Evolutionary conservation across 495 filamentous ascomycete species (phyloP), one percentile per base, ranked within the genome.

Genomic region (Penicillium roqueforti): DNA sequence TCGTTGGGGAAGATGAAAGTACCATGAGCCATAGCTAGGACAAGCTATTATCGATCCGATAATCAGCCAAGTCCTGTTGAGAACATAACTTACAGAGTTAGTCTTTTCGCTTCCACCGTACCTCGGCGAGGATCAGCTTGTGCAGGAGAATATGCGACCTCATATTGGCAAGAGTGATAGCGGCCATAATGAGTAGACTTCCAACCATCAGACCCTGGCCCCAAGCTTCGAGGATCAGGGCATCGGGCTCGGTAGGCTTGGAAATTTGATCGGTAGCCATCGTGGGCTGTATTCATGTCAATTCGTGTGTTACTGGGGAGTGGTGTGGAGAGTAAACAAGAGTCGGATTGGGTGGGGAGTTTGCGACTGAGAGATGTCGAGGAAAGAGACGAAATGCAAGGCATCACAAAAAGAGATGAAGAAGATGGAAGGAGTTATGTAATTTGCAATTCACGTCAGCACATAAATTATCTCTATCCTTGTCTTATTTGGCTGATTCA

Each of bases 181-280:
- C 71, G 13, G 68, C 61, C 76, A 78, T 77, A 20, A 78, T 68
- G 3, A 78, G n/a, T 34, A 78, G 43, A n/a, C 69, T 69, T 0
- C 76, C 76, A 1, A 77, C 59, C 74, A 80, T 71, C 41, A 74
- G 57, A 10, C 76, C 76, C 55, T 80, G 73, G 14, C 67, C 70
- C 76, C 76, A 80, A 49, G 71, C 74, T 53, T 80, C 76, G 5
- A 80, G 63, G 29, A 76, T 66, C 25, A 77, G 61, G 6, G 60
- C 67, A 23, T 75, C 66, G 0, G 72, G 57, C 4, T 69, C 56
- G 8, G 58, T 70, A 19, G 71, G 68, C 50, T 70, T 66, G 5
- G 52, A 55, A 36, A 68, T 59, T 14, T 39, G 56, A 22, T 64
- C 55, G 19, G 47, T 34, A 31, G 54, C 31, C 61, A 69, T 65